phyloP scores from a whole-genome alignment of 495 filamentous ascomycete genomes.

The Penicillium riverlandense region DNA sequence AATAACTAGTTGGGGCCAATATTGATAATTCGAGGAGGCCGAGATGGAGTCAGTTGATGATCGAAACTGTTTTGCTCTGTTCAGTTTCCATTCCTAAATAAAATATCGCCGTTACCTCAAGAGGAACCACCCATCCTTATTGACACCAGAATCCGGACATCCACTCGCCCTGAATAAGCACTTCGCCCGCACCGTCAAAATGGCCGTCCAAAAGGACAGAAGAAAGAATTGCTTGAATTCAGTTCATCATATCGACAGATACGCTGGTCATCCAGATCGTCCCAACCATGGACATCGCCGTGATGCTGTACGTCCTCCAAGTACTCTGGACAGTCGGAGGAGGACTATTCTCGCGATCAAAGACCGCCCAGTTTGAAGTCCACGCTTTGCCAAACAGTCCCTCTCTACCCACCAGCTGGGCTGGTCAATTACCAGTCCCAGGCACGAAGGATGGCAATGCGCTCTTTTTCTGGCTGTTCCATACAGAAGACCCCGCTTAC shows the following conservation, averaged over 20 bases:
- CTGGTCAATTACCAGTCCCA: conserved; percentile 30
- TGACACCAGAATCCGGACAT: conserved; percentile 12
- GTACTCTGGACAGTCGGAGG: conserved; percentile 9
- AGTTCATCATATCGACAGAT: not conserved
- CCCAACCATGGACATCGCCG: conserved; percentile 13
- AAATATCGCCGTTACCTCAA: not conserved
- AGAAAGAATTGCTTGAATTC: no score
- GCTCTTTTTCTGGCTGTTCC: conserved; percentile 38
- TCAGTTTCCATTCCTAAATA: not conserved
- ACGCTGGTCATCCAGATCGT: not conserved
- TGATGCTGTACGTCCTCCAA: conserved; percentile 14
- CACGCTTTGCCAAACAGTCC: conserved; percentile 21
- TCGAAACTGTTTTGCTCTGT: no score
- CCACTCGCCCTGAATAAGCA: conserved; percentile 3
- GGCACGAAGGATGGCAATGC: conserved; percentile 22
- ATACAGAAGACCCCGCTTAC: conserved; percentile 21
- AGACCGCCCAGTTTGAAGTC: conserved; percentile 20
- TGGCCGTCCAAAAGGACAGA: not conserved
- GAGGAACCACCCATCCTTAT: conserved; percentile 4
- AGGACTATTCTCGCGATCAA: conserved; percentile 2
- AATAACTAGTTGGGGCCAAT: no score
- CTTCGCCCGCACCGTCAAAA: not conserved
- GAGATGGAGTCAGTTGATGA: not conserved
- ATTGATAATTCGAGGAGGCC: not conserved
- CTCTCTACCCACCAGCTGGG: conserved; percentile 30